These are phyloP conservation scores for Hamamelis virginiana DNA, from an alignment of 164 flowering plant genomes.

Conservation along the genomic window DNA sequence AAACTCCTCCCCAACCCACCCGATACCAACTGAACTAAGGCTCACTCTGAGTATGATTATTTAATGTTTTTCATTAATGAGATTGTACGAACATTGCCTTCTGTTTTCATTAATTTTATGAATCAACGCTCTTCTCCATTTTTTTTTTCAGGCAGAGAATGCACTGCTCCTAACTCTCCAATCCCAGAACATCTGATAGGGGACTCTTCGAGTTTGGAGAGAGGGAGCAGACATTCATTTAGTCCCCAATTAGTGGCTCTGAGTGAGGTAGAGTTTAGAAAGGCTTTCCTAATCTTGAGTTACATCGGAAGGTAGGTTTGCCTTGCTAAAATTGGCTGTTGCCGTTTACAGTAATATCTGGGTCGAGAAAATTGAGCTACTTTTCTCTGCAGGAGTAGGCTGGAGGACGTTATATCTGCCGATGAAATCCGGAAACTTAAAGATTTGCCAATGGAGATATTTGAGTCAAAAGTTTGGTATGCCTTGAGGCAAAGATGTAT, in stretches of 20 bases:
- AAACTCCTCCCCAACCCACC: too few species aligned
- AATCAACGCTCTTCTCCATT: background rate
- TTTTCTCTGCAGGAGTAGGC: slow-evolving; percentile 28
- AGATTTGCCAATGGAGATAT: slow-evolving; percentile 25
- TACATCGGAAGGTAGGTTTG: slow-evolving; percentile 51
- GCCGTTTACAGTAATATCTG: background rate
- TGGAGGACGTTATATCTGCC: slow-evolving; percentile 33
- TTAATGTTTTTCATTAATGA: too few species aligned
- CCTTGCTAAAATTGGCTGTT: background rate
- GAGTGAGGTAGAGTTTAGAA: slow-evolving; percentile 56
- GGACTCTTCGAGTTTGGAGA: background rate
- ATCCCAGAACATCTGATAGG: background rate
- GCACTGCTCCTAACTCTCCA: background rate
- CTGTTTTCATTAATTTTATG: background rate
- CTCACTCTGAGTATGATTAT: too few species aligned
- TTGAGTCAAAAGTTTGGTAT: slow-evolving; percentile 46
- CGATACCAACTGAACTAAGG: too few species aligned
- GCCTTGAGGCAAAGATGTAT: slow-evolving; percentile 22
- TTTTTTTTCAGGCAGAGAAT: background rate
- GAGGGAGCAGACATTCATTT: background rate
- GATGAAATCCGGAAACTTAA: slow-evolving; percentile 28
- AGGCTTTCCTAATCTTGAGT: slow-evolving; percentile 47
- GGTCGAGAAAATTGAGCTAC: background rate
- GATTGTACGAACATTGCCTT: background rate
- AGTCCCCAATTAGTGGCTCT: slow-evolving; percentile 32